These are phyloP conservation scores for Serendipita sp. DNA, from an alignment of 768 basidiomycete genomes.

Conservation along the genomic window DNA sequence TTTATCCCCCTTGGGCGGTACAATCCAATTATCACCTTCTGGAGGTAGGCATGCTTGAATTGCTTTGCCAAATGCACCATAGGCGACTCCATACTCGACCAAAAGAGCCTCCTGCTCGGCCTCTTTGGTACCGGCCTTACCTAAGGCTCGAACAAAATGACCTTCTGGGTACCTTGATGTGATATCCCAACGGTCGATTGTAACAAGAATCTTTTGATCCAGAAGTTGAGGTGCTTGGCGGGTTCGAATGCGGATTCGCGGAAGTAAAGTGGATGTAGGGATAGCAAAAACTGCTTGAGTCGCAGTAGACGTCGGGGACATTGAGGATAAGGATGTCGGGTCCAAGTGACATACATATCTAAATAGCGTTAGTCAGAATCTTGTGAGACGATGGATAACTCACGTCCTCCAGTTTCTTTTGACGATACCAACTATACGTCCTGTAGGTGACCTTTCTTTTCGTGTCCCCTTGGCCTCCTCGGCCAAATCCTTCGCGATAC, in stretches of 20 bases:
- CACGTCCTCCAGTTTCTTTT: conserved; percentile 94
- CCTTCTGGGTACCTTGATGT: conserved; percentile 90
- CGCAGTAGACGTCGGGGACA: conserved; percentile 59
- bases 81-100: conserved; percentile 90
- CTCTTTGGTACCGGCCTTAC: conserved; percentile 84
- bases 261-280: conserved; percentile 79
- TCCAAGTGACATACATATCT: conserved; percentile 95
- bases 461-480: conserved; percentile 16
- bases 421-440: conserved; percentile 76
- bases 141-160: conserved; percentile 86
- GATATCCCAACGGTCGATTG: conserved; percentile 82
- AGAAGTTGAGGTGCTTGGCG: conserved; percentile 82
- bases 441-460: conserved; percentile 74
- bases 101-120: conserved; percentile 89
- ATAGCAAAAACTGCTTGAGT: conserved; percentile 89
- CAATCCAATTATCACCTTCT: conserved; percentile 86
- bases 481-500: conserved; percentile 20
- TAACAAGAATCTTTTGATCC: conserved; percentile 89
- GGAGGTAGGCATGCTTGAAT: conserved; percentile 79
- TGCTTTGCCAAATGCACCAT: conserved; percentile 90
- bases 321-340: conserved; percentile 66
- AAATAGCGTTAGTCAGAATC: conserved; percentile 5
- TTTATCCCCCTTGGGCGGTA: conserved; percentile 51
- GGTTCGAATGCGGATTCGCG: conserved; percentile 85
- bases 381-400: conserved; percentile 20